These are phyloP conservation scores for Sugiyamaella novakii DNA, from an alignment of 1,139 yeast species.

Conservation along the genomic window DNA sequence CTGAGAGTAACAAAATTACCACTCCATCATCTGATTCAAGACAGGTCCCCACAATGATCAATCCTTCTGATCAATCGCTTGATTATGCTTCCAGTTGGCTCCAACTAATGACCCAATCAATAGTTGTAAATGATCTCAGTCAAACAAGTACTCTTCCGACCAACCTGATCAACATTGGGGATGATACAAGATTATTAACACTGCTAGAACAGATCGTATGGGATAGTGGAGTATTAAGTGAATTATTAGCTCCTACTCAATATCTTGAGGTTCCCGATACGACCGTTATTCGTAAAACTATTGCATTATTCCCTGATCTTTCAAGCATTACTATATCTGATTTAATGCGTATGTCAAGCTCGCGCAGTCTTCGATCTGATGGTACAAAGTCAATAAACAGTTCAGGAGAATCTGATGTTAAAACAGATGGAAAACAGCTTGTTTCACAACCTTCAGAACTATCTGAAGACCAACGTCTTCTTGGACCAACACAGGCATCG, in stretches of 20 bases:
- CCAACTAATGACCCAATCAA: constrained; percentile 21
- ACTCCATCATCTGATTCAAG: constrained; percentile 2
- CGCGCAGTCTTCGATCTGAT: constrained; percentile 5
- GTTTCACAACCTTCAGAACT: too few relatives aligned
- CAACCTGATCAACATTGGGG: constrained; percentile 12
- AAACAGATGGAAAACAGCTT: too few relatives aligned
- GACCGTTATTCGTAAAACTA: constrained; percentile 24
- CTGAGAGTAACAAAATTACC: not conserved
- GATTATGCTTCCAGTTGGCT: constrained; percentile 27
- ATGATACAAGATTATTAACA: constrained; percentile 36
- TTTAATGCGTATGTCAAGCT: constrained; percentile 25
- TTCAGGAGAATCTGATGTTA: not conserved
- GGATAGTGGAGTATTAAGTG: constrained; percentile 41
- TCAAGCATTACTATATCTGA: constrained; percentile 28
- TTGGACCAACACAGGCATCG: too few relatives aligned
- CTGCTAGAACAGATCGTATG: constrained; percentile 50
- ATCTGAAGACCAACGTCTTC: too few relatives aligned
- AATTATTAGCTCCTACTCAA: constrained; percentile 20
- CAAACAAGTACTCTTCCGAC: not conserved
- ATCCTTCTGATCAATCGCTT: constrained; percentile 8
- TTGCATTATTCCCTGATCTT: constrained; percentile 27
- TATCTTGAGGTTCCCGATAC: constrained; percentile 25
- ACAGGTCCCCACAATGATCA: not conserved
- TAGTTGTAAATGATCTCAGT: constrained; percentile 5
- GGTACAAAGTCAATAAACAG: not conserved